These are phyloP conservation scores for Verticillium longisporum DNA, from an alignment of 2,329 filamentous ascomycete genomes.

Conservation along the genomic window DNA sequence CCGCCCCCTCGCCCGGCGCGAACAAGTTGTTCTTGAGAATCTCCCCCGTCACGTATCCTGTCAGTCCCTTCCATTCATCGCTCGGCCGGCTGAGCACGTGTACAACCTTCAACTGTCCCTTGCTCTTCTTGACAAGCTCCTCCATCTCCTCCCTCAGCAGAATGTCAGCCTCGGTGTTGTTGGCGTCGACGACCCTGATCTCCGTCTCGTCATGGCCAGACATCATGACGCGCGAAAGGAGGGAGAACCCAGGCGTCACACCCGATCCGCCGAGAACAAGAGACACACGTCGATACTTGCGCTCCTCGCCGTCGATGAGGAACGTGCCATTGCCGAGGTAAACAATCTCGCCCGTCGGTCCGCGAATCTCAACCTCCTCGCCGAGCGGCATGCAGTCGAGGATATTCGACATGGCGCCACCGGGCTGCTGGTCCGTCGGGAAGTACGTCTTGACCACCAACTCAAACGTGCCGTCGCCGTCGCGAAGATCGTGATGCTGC, in stretches of 20 bases:
- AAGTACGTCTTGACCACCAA: slow-evolving; percentile 46
- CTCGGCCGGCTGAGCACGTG: slow-evolving; percentile 39
- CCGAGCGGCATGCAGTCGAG: slow-evolving; percentile 40
- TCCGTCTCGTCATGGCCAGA: slow-evolving; percentile 23
- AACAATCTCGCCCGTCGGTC: slow-evolving; percentile 41
- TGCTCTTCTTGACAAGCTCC: slow-evolving; percentile 25
- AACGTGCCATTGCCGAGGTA: slow-evolving; percentile 41
- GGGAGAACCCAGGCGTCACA: slow-evolving; percentile 43
- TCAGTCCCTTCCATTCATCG: slow-evolving; percentile 36
- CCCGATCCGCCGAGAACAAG: slow-evolving; percentile 44
- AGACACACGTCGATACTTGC: slow-evolving; percentile 33
- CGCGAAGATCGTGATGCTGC: slow-evolving; percentile 1
- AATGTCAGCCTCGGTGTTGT: slow-evolving; percentile 39
- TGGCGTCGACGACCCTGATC: slow-evolving; percentile 38
- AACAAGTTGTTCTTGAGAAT: slow-evolving; percentile 33
- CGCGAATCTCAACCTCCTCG: slow-evolving; percentile 43
- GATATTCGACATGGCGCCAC: slow-evolving; percentile 46
- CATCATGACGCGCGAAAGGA: slow-evolving; percentile 35
- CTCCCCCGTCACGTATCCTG: slow-evolving; percentile 33
- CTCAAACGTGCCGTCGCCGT: slow-evolving; percentile 38
- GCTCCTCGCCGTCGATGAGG: slow-evolving; percentile 30
- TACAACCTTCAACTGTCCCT: slow-evolving; percentile 32
- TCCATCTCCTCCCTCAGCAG: slow-evolving; percentile 35
- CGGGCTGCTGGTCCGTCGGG: slow-evolving; percentile 36
- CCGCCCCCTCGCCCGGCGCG: slow-evolving; percentile 28